Percentiles rank a stretch among this genome's conserved stretches.
Conservation (phyloP, 345 rosid species). For the Populus davidiana region DNA sequence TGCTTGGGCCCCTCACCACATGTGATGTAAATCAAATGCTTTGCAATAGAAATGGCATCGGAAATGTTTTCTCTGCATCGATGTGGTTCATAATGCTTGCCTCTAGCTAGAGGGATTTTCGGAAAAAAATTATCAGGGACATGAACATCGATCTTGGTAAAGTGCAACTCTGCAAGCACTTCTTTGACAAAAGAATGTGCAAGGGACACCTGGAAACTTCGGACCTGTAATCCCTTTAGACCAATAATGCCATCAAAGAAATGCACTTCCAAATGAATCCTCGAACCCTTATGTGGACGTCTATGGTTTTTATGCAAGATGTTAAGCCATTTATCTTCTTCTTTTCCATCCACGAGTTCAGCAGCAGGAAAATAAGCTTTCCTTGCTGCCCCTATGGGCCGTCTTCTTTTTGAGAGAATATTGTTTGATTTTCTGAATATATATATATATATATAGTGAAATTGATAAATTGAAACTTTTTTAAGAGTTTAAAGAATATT, state of each 20-base stretch:
- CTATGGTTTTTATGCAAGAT: conserved; percentile 23
- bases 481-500: conserved; percentile 18
- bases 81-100: conserved; percentile 31
- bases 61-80: conserved; percentile 59
- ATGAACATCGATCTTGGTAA: conserved; percentile 53
- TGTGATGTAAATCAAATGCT: conserved; percentile 48
- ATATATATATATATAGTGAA: no score
- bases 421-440: neutral
- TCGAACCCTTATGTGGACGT: conserved; percentile 24
- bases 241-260: conserved; percentile 39
- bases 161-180: conserved; percentile 46
- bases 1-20: conserved; percentile 43
- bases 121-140: conserved; percentile 32
- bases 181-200: conserved; percentile 44
- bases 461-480: no score
- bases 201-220: conserved; percentile 44
- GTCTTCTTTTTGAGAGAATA: conserved; percentile 42
- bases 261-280: conserved; percentile 41
- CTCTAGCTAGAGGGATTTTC: conserved; percentile 29
- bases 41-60: conserved; percentile 42
- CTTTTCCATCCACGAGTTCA: conserved; percentile 37
- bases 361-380: conserved; percentile 42
- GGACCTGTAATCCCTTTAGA: conserved; percentile 42
- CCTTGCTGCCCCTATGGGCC: conserved; percentile 40
- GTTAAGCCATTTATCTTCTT: conserved; percentile 40